Evolutionary conservation across 2,329 filamentous ascomycete genomes (phyloP).

Genomic region (Phyllosticta citribraziliensis): DNA sequence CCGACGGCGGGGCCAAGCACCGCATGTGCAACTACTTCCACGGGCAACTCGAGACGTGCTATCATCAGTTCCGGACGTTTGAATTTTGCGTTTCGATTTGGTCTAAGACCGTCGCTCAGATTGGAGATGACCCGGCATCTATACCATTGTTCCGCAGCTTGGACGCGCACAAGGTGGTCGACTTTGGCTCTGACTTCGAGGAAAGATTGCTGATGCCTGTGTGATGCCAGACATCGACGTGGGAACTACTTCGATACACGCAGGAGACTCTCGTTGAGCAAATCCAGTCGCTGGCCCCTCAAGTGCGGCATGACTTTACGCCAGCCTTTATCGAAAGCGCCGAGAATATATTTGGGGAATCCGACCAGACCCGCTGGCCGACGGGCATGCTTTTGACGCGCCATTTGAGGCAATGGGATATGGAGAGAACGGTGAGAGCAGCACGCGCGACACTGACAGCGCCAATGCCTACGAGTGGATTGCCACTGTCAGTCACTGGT

Average conservation of each 20-base stretch:
- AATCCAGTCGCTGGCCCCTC: background rate
- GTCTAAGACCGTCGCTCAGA: too few relatives aligned
- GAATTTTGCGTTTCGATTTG: too few relatives aligned
- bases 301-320: background rate
- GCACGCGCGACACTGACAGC: background rate
- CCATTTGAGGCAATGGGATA: background rate
- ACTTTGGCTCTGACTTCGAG: background rate
- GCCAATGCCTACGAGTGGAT: too few relatives aligned
- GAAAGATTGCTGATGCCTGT: background rate
- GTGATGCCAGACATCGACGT: background rate
- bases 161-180: too few relatives aligned
- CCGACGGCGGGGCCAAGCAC: too few relatives aligned
- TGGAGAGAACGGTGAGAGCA: background rate
- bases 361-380: background rate
- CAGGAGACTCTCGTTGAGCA: background rate
- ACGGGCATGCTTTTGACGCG: background rate
- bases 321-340: background rate
- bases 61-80: too few relatives aligned
- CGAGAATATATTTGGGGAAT: background rate
- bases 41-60: too few relatives aligned
- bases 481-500: too few relatives aligned
- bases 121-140: too few relatives aligned
- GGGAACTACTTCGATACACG: background rate
- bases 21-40: too few relatives aligned
- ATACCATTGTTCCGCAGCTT: too few relatives aligned